Conservation (phyloP, 1,139 yeast genomes). For the Magnusiomyces ingens region DNA sequence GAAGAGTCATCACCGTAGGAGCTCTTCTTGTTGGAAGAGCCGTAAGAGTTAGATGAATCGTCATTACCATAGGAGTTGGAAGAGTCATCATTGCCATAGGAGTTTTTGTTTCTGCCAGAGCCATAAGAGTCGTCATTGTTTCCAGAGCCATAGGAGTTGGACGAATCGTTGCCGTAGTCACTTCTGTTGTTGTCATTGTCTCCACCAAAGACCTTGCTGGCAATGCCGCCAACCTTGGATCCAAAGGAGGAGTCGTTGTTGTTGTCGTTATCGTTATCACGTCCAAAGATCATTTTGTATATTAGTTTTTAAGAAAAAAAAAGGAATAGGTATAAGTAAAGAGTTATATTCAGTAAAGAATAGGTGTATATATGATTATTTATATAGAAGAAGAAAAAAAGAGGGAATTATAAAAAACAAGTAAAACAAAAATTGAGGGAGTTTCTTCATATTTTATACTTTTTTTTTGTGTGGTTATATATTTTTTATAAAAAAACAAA, state of each 20-base stretch:
- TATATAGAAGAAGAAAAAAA: background rate
- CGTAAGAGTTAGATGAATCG: conserved; percentile 18
- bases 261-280: background rate
- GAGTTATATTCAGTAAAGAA: background rate
- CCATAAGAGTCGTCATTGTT: conserved; percentile 21
- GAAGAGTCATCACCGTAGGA: conserved; percentile 17
- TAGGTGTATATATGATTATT: background rate
- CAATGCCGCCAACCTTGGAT: conserved; percentile 2
- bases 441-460: background rate
- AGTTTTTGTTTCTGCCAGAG: conserved; percentile 10
- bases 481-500: background rate
- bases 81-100: conserved; percentile 13
- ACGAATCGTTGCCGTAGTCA: conserved; percentile 7
- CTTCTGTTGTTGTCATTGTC: background rate
- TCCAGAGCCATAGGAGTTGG: conserved; percentile 16
- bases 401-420: background rate
- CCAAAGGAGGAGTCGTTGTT: conserved; percentile 1
- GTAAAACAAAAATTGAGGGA: background rate
- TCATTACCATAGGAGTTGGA: conserved; percentile 12
- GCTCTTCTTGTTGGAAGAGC: conserved; percentile 17
- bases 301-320: background rate
- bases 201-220: conserved; percentile 4
- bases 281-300: conserved; percentile 5
- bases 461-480: background rate
- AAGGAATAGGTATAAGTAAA: background rate